These are phyloP conservation scores for Bodo saltans DNA, from an alignment of 78 protist species.

Conservation along the genomic window DNA sequence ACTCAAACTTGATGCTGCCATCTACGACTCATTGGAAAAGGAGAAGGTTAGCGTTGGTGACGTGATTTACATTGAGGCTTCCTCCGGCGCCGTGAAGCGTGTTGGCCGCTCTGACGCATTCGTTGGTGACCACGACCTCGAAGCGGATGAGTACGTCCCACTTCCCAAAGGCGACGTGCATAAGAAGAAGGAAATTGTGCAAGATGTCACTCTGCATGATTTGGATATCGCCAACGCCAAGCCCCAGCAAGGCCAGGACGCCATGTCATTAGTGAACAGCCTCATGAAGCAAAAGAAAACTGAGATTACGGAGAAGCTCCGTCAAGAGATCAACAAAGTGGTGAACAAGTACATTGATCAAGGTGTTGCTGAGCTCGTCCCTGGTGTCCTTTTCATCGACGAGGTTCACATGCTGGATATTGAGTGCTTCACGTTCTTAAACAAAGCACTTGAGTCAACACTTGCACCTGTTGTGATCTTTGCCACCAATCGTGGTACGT, in stretches of 20 bases:
- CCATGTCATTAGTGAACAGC: slow-evolving; percentile 92
- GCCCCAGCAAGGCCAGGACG: slow-evolving; percentile 96
- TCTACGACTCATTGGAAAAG: slow-evolving; percentile 95
- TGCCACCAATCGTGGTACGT: slow-evolving; percentile 98
- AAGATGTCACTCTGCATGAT: slow-evolving; percentile 98
- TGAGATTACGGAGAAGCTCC: slow-evolving; percentile 99
- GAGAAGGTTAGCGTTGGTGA: slow-evolving; percentile 95
- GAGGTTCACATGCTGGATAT: slow-evolving; percentile 99
- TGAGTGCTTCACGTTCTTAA: slow-evolving; percentile 98
- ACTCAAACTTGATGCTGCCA: slow-evolving; percentile 93
- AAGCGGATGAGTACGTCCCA: slow-evolving; percentile 99
- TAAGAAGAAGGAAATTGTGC: slow-evolving; percentile 93
- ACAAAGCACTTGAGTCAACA: slow-evolving; percentile 96
- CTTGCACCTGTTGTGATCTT: slow-evolving; percentile 98
- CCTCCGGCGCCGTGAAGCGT: slow-evolving; percentile 92
- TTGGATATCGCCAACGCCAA: slow-evolving; percentile 97
- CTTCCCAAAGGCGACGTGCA: slow-evolving; percentile 99
- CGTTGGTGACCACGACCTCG: slow-evolving; percentile 93
- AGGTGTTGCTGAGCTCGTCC: slow-evolving; percentile 99
- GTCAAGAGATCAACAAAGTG: slow-evolving; percentile 96
- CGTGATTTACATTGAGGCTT: slow-evolving; percentile 96
- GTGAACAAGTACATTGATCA: slow-evolving; percentile 98
- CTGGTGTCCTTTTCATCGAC: slow-evolving; percentile 99
- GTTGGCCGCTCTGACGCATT: slow-evolving; percentile 95
- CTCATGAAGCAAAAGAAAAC: slow-evolving; percentile 95